A percentile compares a stretch with the other conserved stretches of the same genome.
Conservation (phyloP, 1,139 yeast species). For the Yamadazyma spencermartinsiae region DNA sequence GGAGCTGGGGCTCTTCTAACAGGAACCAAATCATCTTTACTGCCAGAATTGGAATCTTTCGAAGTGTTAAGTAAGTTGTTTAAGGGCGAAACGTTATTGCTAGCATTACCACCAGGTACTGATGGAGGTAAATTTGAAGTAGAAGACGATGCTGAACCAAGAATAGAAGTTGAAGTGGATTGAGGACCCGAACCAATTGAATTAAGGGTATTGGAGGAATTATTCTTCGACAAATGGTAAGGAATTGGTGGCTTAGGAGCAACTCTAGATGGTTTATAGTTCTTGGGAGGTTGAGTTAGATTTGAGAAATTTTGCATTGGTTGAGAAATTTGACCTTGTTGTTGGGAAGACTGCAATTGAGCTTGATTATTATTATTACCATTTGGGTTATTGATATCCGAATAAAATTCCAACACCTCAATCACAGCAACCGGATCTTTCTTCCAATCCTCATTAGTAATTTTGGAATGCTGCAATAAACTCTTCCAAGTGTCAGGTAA, state of each 20-base stretch:
- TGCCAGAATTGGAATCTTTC: slow-evolving; percentile 7
- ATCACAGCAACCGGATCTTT: slow-evolving; percentile 84
- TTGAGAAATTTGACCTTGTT: slow-evolving; percentile 5
- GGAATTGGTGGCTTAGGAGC: slow-evolving; percentile 51
- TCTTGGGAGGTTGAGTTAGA: slow-evolving; percentile 18
- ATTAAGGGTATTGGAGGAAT: slow-evolving; percentile 1
- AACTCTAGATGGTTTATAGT: slow-evolving; percentile 37
- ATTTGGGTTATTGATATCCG: slow-evolving; percentile 37
- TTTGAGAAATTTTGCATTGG: slow-evolving; percentile 12
- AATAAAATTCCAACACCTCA: slow-evolving; percentile 88
- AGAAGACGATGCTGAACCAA: slow-evolving; percentile 5
- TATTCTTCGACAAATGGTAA: slow-evolving; percentile 32
- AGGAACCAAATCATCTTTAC: slow-evolving; percentile 37
- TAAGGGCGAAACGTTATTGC: slow-evolving; percentile 32
- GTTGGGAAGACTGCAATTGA: slow-evolving; percentile 1
- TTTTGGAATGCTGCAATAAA: slow-evolving; percentile 71
- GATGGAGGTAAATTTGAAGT: slow-evolving; percentile 7
- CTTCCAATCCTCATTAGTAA: slow-evolving; percentile 81
- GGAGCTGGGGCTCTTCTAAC: slow-evolving; percentile 60
- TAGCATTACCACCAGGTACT: background rate
- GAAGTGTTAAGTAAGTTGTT: slow-evolving; percentile 33
- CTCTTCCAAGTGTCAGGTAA: slow-evolving; percentile 81
- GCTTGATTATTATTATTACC: slow-evolving; percentile 5
- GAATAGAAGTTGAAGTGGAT: slow-evolving; percentile 3
- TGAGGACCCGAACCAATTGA: slow-evolving; percentile 1